phyloP scores from a whole-genome alignment of 1,284 basidiomycete genomes.

The Coniferiporia weirii region DNA sequence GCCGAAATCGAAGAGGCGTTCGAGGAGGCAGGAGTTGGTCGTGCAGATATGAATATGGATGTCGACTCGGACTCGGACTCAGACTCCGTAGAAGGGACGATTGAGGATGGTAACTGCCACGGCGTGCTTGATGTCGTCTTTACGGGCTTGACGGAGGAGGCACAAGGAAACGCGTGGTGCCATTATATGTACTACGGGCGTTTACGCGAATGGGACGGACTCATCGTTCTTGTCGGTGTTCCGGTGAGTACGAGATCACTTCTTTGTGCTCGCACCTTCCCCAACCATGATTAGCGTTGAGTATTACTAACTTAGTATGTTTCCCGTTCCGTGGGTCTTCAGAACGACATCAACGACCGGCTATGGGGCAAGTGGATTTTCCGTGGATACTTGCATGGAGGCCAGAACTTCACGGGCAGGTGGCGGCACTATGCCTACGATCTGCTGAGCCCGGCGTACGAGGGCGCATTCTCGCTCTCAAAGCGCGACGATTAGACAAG shows the following conservation, averaged over 20 bases:
- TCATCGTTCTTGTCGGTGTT: slow-evolving; percentile 55
- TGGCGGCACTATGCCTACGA: slow-evolving; percentile 41
- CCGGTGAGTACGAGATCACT: slow-evolving; percentile 29
- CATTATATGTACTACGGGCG: slow-evolving; percentile 58
- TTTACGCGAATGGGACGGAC: slow-evolving; percentile 61
- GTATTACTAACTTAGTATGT: neutral
- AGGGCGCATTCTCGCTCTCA: slow-evolving; percentile 17
- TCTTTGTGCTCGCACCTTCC: neutral
- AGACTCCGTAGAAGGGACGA: slow-evolving; percentile 14
- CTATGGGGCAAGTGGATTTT: slow-evolving; percentile 47
- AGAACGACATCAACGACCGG: slow-evolving; percentile 18
- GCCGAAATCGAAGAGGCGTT: slow-evolving; percentile 18
- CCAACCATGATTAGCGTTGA: too few species aligned
- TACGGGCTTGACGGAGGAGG: slow-evolving; percentile 53
- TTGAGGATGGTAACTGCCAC: slow-evolving; percentile 32
- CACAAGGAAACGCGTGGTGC: slow-evolving; percentile 56
- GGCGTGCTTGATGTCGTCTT: slow-evolving; percentile 55
- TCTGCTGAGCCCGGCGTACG: slow-evolving; percentile 12
- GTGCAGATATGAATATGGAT: slow-evolving; percentile 23
- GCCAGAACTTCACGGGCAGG: slow-evolving; percentile 60
- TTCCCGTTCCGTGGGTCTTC: neutral
- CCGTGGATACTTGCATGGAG: slow-evolving; percentile 63
- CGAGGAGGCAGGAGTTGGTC: slow-evolving; percentile 18
- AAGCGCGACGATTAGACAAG: slow-evolving; percentile 10
- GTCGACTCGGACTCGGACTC: slow-evolving; percentile 21